A percentile compares a stretch with the other conserved stretches of the same genome.
These are phyloP conservation scores for Trichoderma lentiforme DNA, from an alignment of 2,329 filamentous ascomycete genomes.

Conservation along the genomic window DNA sequence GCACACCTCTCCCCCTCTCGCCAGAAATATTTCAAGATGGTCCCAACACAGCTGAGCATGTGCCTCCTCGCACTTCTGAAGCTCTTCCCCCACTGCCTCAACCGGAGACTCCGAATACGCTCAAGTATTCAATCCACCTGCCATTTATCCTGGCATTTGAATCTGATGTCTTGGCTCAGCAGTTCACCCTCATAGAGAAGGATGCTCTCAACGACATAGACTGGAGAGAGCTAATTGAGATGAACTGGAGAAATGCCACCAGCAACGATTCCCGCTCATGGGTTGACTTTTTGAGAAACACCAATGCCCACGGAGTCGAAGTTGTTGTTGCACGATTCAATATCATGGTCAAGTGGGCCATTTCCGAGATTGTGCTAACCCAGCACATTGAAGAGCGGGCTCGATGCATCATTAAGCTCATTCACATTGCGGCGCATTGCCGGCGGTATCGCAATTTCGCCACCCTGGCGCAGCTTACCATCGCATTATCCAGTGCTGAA, in stretches of 20 bases:
- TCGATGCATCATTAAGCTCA: constrained; percentile 73
- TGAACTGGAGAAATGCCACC: constrained; percentile 72
- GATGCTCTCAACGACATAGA: constrained; percentile 83
- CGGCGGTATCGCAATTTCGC: constrained; percentile 77
- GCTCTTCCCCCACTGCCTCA: constrained; percentile 36
- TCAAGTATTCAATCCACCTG: constrained; percentile 57
- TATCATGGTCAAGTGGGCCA: constrained; percentile 81
- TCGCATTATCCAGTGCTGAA: constrained; percentile 72
- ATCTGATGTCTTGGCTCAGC: constrained; percentile 73
- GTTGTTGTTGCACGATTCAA: constrained; percentile 85
- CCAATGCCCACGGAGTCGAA: constrained; percentile 72
- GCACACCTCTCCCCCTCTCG: constrained; percentile 36
- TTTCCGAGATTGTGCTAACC: constrained; percentile 76
- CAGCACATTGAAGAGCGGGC: constrained; percentile 69
- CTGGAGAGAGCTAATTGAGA: constrained; percentile 82
- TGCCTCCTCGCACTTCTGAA: constrained; percentile 32
- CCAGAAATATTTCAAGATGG: constrained; percentile 43
- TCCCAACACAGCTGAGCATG: constrained; percentile 32
- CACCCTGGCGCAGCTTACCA: constrained; percentile 75
- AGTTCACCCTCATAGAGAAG: constrained; percentile 83
- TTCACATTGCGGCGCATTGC: constrained; percentile 76
- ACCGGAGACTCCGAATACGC: constrained; percentile 29
- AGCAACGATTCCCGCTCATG: constrained; percentile 67
- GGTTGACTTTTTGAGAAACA: constrained; percentile 74
- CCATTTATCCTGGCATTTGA: constrained; percentile 81